Conservation (phyloP, 2,329 filamentous ascomycete genomes). For the Raffaelea albimanens region DNA sequence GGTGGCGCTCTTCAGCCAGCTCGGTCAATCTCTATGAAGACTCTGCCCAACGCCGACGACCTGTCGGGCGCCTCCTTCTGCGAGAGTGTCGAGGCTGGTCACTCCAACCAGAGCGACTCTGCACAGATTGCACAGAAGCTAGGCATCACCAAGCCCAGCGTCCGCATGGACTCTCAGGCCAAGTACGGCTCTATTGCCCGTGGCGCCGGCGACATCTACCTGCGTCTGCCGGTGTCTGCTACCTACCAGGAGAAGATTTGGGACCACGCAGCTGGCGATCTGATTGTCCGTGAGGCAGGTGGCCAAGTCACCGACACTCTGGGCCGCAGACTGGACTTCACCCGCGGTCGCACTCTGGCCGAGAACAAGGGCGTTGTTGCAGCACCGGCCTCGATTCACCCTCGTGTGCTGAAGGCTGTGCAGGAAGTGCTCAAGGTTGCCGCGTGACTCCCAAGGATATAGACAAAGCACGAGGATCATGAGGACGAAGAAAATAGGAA, state of each 20-base stretch:
- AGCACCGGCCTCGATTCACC: conserved; percentile 68
- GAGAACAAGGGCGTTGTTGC: conserved; percentile 93
- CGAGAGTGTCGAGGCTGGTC: conserved; percentile 88
- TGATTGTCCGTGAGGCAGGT: conserved; percentile 90
- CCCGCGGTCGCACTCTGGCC: conserved; percentile 72
- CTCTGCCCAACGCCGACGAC: conserved; percentile 34
- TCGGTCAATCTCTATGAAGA: conserved; percentile 69
- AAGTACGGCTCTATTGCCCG: conserved; percentile 95
- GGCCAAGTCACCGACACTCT: conserved; percentile 84
- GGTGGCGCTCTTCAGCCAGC: conserved; percentile 39
- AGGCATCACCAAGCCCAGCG: conserved; percentile 79
- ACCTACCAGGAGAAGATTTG: conserved; percentile 98
- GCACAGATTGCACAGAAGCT: conserved; percentile 74
- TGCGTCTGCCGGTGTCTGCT: conserved; percentile 69
- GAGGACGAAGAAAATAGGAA: conserved; percentile 1
- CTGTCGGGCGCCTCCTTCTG: conserved; percentile 83
- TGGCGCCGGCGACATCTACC: conserved; percentile 89
- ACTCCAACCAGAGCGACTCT: conserved; percentile 84
- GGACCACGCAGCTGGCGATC: conserved; percentile 92
- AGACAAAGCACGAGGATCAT: not conserved
- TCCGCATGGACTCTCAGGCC: conserved; percentile 95
- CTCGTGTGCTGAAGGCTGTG: conserved; percentile 68
- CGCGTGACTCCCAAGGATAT: conserved; percentile 3
- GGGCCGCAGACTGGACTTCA: conserved; percentile 80
- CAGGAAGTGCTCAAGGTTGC: conserved; percentile 62